phyloP scores from a whole-genome alignment of 2,329 filamentous ascomycete species.

The Fonsecaea pedrosoi region DNA sequence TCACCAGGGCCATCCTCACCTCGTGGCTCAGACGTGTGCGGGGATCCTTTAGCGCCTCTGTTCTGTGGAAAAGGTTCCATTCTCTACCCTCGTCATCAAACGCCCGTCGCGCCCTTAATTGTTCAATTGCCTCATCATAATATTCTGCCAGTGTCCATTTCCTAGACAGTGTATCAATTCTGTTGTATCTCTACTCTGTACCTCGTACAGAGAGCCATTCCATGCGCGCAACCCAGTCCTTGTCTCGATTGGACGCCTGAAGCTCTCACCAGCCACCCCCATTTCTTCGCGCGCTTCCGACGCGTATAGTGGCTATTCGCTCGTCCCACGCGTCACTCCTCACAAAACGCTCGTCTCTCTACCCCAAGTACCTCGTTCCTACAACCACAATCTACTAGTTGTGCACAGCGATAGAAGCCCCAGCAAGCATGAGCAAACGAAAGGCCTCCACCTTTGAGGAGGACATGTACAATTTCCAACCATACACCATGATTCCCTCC shows the following conservation, averaged over 20 bases:
- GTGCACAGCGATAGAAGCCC: not conserved
- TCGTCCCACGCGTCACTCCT: not conserved
- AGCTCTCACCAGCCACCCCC: not conserved
- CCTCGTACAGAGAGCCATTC: not conserved
- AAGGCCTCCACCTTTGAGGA: constrained; percentile 36
- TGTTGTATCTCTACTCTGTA: not conserved
- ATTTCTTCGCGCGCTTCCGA: constrained; percentile 1
- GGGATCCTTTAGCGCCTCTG: not conserved
- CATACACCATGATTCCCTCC: constrained; percentile 1
- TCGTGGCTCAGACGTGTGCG: not conserved
- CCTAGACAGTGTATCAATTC: not conserved
- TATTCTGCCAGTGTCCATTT: not conserved
- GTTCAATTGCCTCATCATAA: not conserved
- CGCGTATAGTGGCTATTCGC: constrained; percentile 32
- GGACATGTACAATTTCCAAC: constrained; percentile 11
- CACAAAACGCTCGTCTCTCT: not conserved
- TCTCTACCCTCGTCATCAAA: not conserved
- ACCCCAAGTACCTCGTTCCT: not conserved
- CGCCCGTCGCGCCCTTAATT: not conserved
- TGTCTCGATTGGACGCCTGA: not conserved
- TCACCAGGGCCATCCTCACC: not conserved
- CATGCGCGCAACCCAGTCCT: not conserved
- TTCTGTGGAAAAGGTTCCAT: not conserved
- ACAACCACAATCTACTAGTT: not conserved
- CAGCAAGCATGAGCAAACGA: constrained; percentile 38